Base-by-base conservation (phyloP, 306 rosid species). In the Quercus parvula region DNA sequence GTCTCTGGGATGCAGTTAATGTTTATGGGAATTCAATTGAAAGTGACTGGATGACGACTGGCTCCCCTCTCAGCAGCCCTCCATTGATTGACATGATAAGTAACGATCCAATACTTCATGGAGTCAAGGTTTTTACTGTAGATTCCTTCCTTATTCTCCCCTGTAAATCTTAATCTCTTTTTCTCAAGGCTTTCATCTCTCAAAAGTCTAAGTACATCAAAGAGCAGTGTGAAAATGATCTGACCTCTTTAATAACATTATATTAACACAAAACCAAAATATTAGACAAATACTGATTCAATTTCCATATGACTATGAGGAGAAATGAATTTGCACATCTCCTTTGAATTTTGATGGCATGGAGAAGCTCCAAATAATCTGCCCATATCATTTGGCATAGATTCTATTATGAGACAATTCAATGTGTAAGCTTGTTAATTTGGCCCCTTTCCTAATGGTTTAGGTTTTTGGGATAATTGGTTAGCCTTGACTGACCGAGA, bases 11-110 rank as follows among this genome's bases (percentile, higher is more conserved):
- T 83, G 89, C 90, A 73, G 83, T 73, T 79, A 93, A 90, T 84
- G 96, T 86, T 64, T 95, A 86, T 70, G 99, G 99, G 74, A 81
- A 81, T 88, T 86, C 90, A 78, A 69, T 87, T 79, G 90, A 91
- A 69, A 93, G 90, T 57, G 97, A 88, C 79, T 73, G 78, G 59
- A 49, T 95, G 88, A 84, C 94, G 79, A 91, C 87, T 70, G 98
- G 99, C 59, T 90, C 96, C 81, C 97, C 99, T 69, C 91, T 95
- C 49, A 54, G 84, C 83, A 85, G 85, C 81, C 99, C 99, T 55
- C 99, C 99, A 46, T 88, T 95, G 85, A 75, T 95, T 77, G 94
- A 92, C 85, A 73, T 91, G 96, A 91, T 95, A 77, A 95, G 99
- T 81, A 95, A 85, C 2, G 99, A 95, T 85, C 94, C 98, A 76